phyloP scores from a whole-genome alignment of 1,139 yeast species.

The Pneumocystis carinii region DNA sequence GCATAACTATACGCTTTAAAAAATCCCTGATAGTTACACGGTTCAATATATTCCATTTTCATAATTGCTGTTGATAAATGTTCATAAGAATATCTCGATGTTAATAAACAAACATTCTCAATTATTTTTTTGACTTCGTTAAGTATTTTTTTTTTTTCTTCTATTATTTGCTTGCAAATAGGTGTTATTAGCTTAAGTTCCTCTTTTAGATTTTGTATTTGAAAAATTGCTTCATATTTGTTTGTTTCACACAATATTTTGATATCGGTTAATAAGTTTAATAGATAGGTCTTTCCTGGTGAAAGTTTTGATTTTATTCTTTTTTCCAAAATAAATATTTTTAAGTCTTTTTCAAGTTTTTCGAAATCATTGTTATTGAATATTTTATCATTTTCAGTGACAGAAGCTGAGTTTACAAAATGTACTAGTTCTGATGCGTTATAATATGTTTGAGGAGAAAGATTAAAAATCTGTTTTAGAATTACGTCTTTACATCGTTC shows the following conservation, averaged over 20 bases:
- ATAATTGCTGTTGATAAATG: slow-evolving; percentile 18
- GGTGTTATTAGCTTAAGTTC: slow-evolving; percentile 33
- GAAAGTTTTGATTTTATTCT: slow-evolving; percentile 75
- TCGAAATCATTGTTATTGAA: slow-evolving; percentile 37
- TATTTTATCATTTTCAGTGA: slow-evolving; percentile 15
- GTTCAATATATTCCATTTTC: slow-evolving; percentile 42
- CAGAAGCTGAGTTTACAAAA: slow-evolving; percentile 50
- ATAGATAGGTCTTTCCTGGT: slow-evolving; percentile 78
- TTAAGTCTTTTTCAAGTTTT: slow-evolving; percentile 63
- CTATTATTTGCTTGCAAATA: slow-evolving; percentile 39
- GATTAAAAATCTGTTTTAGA: slow-evolving; percentile 67
- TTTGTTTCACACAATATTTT: slow-evolving; percentile 46
- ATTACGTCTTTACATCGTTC: slow-evolving; percentile 62
- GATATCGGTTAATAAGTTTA: slow-evolving; percentile 56
- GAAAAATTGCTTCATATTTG: slow-evolving; percentile 22
- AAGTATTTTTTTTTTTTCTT: slow-evolving; percentile 39
- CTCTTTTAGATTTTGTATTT: slow-evolving; percentile 7
- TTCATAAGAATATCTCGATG: slow-evolving; percentile 46
- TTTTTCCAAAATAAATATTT: slow-evolving; percentile 78
- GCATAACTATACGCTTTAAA: slow-evolving; percentile 60
- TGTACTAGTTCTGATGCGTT: slow-evolving; percentile 85
- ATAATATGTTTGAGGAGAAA: slow-evolving; percentile 85
- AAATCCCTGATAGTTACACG: slow-evolving; percentile 47
- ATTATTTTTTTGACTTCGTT: slow-evolving; percentile 48
- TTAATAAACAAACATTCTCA: slow-evolving; percentile 44